Conservation (phyloP, 129 eudicot species). For the Flaveria bidentis region DNA sequence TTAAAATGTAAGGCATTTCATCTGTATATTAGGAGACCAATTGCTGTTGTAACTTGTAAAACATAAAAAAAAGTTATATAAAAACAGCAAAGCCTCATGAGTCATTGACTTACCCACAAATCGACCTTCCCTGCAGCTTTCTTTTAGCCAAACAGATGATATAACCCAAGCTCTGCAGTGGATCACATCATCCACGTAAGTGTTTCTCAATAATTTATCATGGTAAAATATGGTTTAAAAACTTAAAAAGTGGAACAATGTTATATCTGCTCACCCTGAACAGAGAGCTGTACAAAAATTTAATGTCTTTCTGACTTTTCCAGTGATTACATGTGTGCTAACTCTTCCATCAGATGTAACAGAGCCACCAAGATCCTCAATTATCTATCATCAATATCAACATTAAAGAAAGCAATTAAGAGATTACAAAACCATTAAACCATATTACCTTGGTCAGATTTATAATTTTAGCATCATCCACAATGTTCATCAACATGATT, state of each 20-base stretch:
- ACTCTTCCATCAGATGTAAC: constrained; percentile 68
- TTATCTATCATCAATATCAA: constrained; percentile 47
- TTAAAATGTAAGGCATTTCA: constrained; percentile 66
- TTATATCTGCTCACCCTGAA: constrained; percentile 63
- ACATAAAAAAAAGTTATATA: not conserved
- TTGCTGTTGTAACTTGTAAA: not conserved
- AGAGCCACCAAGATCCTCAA: constrained; percentile 77
- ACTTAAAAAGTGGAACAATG: not conserved
- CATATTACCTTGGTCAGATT: constrained; percentile 65
- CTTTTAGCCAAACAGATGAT: constrained; percentile 86
- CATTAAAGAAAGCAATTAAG: constrained; percentile 16
- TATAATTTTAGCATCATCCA: constrained; percentile 66
- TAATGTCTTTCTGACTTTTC: constrained; percentile 79
- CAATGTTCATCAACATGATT: constrained; percentile 89
- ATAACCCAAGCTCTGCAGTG: constrained; percentile 78
- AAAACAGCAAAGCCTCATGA: constrained; percentile 17
- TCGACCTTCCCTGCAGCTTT: constrained; percentile 66
- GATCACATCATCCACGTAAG: not conserved
- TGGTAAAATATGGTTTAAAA: not conserved
- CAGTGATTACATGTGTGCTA: constrained; percentile 82
- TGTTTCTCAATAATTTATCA: not conserved
- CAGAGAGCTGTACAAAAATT: constrained; percentile 94
- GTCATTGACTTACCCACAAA: constrained; percentile 68
- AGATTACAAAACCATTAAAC: constrained; percentile 6
- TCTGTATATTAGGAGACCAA: constrained; percentile 43